A percentile compares a stretch with the other conserved stretches of the same genome.
These are phyloP conservation scores for Cordia subcordata DNA, from an alignment of 257 asterid species.

Conservation along the genomic window DNA sequence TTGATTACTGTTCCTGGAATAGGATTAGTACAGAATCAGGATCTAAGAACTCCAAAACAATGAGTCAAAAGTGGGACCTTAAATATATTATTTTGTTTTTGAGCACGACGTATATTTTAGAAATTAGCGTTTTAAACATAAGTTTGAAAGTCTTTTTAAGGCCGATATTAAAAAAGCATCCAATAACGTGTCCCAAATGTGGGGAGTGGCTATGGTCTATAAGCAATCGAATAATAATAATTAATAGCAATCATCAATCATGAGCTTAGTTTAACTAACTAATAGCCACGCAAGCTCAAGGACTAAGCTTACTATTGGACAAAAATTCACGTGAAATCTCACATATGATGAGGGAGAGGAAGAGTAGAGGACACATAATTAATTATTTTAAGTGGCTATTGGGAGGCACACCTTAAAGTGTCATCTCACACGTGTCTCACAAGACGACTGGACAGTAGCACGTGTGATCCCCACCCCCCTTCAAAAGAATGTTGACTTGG, in stretches of 20 bases:
- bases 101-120: no score
- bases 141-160: no score
- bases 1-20: not conserved
- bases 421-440: slow-evolving; percentile 38
- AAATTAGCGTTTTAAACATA: no score
- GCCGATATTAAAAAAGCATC: no score
- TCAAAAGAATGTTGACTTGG: slow-evolving; percentile 33
- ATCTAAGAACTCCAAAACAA: not conserved
- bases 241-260: not conserved
- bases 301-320: slow-evolving; percentile 9
- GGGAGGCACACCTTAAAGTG: slow-evolving; percentile 7
- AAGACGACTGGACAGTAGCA: slow-evolving; percentile 22
- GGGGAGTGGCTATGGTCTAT: not conserved
- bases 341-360: slow-evolving; percentile 1
- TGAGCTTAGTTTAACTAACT: slow-evolving; percentile 6
- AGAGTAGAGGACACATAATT: not conserved
- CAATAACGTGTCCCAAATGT: not conserved
- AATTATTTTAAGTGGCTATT: not conserved
- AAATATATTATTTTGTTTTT: no score
- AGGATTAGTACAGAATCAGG: no score
- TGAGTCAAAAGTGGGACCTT: slow-evolving; percentile 5
- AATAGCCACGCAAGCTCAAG: slow-evolving; percentile 11
- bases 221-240: not conserved
- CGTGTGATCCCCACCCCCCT: slow-evolving; percentile 18
- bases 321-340: slow-evolving; percentile 37